Evolutionary conservation across 257 asterid genomes (phyloP).

Genomic region (Solanum gandarillasii): DNA sequence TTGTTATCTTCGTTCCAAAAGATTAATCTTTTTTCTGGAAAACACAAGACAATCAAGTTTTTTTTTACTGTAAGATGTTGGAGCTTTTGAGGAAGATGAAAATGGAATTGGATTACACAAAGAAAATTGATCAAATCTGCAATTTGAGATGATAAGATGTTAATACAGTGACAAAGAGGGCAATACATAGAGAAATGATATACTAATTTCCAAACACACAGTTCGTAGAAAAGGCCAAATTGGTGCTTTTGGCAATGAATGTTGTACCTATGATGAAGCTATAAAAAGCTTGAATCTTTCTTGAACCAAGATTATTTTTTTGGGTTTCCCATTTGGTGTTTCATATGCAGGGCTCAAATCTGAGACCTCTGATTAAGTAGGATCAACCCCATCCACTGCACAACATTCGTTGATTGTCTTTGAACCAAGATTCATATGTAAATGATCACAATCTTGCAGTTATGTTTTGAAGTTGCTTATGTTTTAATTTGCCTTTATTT

Average conservation of each 20-base stretch:
- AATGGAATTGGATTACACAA: background rate
- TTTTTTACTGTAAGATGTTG: background rate
- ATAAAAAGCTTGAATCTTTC: constrained; percentile 8
- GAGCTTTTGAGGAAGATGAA: background rate
- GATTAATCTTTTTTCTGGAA: background rate
- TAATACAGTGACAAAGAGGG: background rate
- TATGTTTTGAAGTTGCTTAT: background rate
- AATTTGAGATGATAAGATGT: background rate
- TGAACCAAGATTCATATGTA: constrained; percentile 1
- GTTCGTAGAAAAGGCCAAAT: background rate
- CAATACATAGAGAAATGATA: constrained; percentile 19
- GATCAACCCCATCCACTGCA: no score
- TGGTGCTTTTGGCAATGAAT: background rate
- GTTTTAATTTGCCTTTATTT: background rate
- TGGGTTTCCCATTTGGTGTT: no score
- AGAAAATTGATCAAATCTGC: background rate
- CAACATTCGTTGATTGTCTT: no score
- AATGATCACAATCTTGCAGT: background rate
- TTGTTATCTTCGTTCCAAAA: background rate
- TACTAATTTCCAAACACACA: background rate
- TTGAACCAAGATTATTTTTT: background rate
- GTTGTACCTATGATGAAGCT: background rate
- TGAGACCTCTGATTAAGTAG: background rate
- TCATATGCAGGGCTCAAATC: no score
- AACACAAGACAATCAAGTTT: background rate